Evolutionary conservation across 768 basidiomycete genomes (phyloP).

Genomic region (Leccinellum rugosiceps): DNA sequence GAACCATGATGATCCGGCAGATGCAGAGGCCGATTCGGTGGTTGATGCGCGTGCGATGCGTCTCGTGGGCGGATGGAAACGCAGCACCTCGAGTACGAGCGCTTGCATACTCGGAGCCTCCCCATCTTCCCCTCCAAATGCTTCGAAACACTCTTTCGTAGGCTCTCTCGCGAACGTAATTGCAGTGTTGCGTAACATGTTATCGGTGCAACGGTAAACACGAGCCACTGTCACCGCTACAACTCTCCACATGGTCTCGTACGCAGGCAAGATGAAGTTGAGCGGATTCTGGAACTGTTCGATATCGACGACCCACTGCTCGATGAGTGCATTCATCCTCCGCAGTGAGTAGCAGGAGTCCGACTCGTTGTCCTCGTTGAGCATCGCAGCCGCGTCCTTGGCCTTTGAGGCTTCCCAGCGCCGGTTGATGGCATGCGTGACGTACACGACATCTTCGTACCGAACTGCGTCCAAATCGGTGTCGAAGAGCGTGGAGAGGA

Average conservation of each 20-base stretch:
- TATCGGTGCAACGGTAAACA: slow-evolving; percentile 22
- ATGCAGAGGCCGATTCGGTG: neutral
- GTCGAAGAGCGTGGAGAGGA: slow-evolving; percentile 42
- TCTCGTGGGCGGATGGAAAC: slow-evolving; percentile 26
- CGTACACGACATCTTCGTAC: slow-evolving; percentile 35
- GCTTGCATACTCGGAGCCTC: slow-evolving; percentile 20
- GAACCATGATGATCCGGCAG: neutral
- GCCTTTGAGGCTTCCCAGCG: slow-evolving; percentile 26
- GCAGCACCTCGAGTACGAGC: slow-evolving; percentile 28
- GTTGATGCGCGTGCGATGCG: slow-evolving; percentile 20
- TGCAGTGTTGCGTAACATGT: slow-evolving; percentile 26
- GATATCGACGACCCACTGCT: slow-evolving; percentile 35
- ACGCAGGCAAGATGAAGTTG: slow-evolving; percentile 56
- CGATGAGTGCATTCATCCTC: slow-evolving; percentile 26
- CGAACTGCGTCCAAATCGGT: slow-evolving; percentile 29
- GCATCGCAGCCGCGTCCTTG: slow-evolving; percentile 10
- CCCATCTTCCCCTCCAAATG: slow-evolving; percentile 11
- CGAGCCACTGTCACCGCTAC: slow-evolving; percentile 45
- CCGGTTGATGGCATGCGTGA: slow-evolving; percentile 39
- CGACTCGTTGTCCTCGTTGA: slow-evolving; percentile 5
- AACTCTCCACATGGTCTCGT: slow-evolving; percentile 64
- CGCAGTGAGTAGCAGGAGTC: slow-evolving; percentile 26
- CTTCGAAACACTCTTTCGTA: slow-evolving; percentile 18
- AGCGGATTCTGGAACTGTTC: slow-evolving; percentile 37
- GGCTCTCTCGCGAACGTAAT: slow-evolving; percentile 19